phyloP scores from a whole-genome alignment of 2,329 filamentous ascomycete genomes.

The Lasiodiplodia gonubiensis region DNA sequence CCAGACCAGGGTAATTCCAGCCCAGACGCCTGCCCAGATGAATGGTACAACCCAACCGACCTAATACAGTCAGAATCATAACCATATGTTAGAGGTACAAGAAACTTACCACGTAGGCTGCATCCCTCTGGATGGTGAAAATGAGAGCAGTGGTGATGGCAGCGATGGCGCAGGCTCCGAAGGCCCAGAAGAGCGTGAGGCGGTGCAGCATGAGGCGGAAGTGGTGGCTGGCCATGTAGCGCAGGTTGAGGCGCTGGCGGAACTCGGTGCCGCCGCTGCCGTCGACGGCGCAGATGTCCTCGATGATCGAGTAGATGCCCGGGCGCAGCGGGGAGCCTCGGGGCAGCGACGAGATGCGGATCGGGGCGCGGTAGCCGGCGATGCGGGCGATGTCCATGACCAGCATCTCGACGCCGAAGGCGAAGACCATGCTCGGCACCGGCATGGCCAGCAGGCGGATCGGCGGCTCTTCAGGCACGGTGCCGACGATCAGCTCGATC shows the following conservation, averaged over 20 bases:
- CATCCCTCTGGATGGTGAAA: conserved; percentile 55
- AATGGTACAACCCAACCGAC: conserved; percentile 57
- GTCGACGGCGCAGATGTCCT: conserved; percentile 61
- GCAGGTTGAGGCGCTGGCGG: conserved; percentile 56
- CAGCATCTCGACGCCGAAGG: conserved; percentile 58
- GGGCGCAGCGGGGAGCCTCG: conserved; percentile 58
- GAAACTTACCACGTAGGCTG: conserved; percentile 54
- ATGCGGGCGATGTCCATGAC: conserved; percentile 56
- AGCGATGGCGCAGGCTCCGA: conserved; percentile 51
- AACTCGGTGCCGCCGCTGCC: conserved; percentile 60
- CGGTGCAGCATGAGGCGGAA: conserved; percentile 61
- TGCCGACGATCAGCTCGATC: conserved; percentile 62
- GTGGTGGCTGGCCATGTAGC: conserved; percentile 59
- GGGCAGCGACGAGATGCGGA: conserved; percentile 60
- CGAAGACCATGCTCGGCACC: conserved; percentile 57
- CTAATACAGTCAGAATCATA: conserved; percentile 32
- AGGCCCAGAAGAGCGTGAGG: conserved; percentile 59
- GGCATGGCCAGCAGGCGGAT: conserved; percentile 62
- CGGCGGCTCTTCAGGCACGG: conserved; percentile 53
- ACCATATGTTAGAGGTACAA: not conserved
- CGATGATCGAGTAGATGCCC: conserved; percentile 61
- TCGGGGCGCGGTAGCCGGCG: conserved; percentile 53
- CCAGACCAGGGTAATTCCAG: conserved; percentile 52
- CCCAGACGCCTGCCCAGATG: conserved; percentile 57
- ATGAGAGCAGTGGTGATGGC: conserved; percentile 52